Conservation (phyloP, 345 rosid species). For the Gossypium herbaceum region DNA sequence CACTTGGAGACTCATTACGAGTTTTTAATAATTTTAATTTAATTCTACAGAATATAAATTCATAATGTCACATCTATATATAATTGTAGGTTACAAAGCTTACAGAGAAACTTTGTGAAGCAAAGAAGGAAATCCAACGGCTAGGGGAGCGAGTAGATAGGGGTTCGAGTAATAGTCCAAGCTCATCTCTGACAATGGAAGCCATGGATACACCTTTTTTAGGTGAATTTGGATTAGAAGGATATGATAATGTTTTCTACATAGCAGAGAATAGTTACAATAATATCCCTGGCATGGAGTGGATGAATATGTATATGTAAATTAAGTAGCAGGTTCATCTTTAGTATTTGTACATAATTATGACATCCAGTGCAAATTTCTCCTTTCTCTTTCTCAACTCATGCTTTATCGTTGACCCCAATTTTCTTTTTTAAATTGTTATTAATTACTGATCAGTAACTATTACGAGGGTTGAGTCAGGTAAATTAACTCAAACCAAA, state of each 20-base stretch:
- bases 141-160: conserved; percentile 38
- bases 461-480: not conserved
- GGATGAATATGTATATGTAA: conserved; percentile 41
- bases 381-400: not conserved
- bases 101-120: conserved; percentile 41
- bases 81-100: conserved; percentile 47
- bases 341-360: not conserved
- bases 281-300: conserved; percentile 43
- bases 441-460: not conserved
- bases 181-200: conserved; percentile 47
- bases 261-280: conserved; percentile 31
- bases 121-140: conserved; percentile 52
- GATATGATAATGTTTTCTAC: conserved; percentile 39
- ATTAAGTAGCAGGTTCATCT: not conserved
- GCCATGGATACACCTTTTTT: conserved; percentile 39
- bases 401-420: not conserved
- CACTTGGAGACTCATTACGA: not conserved
- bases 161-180: conserved; percentile 45
- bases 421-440: not conserved
- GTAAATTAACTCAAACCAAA: not conserved
- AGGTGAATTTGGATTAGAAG: conserved; percentile 42
- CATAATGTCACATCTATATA: too few species aligned
- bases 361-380: not conserved
- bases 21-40: too few species aligned
- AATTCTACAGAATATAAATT: too few species aligned